Percentiles rank a stretch among this genome's conserved stretches.
Evolutionary conservation across 352 stramenopile species (phyloP).

Genomic region (Phytophthora ramorum): DNA sequence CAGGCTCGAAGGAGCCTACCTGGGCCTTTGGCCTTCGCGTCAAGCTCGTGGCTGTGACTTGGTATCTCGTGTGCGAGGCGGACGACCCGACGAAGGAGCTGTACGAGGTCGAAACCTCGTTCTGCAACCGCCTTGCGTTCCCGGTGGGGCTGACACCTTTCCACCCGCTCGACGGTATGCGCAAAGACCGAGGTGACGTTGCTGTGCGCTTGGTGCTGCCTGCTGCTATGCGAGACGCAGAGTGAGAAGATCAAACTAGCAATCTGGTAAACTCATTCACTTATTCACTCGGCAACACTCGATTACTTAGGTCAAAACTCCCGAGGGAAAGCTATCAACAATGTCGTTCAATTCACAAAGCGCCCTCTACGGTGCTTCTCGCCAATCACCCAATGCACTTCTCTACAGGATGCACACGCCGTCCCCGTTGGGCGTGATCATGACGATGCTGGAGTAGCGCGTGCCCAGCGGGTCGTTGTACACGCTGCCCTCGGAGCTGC

Average conservation of each 20-base stretch:
- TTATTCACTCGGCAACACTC: constrained; percentile 24
- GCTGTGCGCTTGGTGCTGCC: constrained; percentile 38
- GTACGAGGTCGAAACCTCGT: constrained; percentile 63
- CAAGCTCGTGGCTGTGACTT: constrained; percentile 56
- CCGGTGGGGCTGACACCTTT: constrained; percentile 64
- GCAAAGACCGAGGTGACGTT: constrained; percentile 56
- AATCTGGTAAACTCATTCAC: constrained; percentile 10
- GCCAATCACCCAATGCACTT: constrained; percentile 6
- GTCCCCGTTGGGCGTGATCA: constrained; percentile 86
- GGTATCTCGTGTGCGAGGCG: constrained; percentile 77
- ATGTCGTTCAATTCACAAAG: constrained; percentile 35
- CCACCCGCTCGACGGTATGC: constrained; percentile 50
- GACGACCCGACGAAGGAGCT: constrained; percentile 70
- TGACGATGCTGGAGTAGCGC: constrained; percentile 88
- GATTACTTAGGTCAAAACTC: constrained; percentile 41
- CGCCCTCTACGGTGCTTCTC: constrained; percentile 19
- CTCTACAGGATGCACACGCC: constrained; percentile 80
- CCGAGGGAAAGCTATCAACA: constrained; percentile 36
- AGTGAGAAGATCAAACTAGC: constrained; percentile 2
- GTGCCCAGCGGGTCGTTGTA: constrained; percentile 81
- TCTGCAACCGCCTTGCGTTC: constrained; percentile 69
- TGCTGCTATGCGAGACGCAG: constrained; percentile 1
- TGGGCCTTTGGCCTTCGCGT: constrained; percentile 77
- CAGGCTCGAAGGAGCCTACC: constrained; percentile 13
- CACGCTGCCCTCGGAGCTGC: constrained; percentile 62